Evolutionary conservation across 2,329 filamentous ascomycete genomes (phyloP).

Genomic region (Cladobotryum protrusum): DNA sequence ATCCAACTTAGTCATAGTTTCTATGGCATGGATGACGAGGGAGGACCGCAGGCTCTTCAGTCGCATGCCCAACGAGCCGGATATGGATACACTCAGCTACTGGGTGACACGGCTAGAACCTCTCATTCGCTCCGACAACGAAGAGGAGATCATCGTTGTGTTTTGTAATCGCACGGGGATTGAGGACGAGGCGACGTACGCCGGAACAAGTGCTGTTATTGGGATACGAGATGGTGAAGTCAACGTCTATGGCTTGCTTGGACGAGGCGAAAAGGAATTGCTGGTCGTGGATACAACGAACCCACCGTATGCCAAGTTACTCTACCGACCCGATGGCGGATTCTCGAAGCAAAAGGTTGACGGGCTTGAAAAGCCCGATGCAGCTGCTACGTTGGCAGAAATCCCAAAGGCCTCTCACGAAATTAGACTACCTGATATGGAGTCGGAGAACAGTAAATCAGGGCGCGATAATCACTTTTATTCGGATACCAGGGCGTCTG

Average conservation of each 20-base stretch:
- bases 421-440: too few species aligned
- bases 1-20: constrained; percentile 60
- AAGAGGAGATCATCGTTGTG: constrained; percentile 59
- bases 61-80: constrained; percentile 50
- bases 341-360: neutral
- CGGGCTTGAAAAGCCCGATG: neutral
- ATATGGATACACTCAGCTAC: constrained; percentile 67
- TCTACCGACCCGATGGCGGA: constrained; percentile 17
- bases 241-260: constrained; percentile 62
- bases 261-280: constrained; percentile 60
- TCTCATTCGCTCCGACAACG: constrained; percentile 43
- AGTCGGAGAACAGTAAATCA: too few species aligned
- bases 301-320: constrained; percentile 39
- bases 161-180: constrained; percentile 64
- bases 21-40: constrained; percentile 71
- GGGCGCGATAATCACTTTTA: neutral
- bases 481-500: too few species aligned
- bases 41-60: constrained; percentile 44
- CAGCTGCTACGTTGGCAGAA: neutral
- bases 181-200: constrained; percentile 62
- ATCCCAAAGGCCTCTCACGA: too few species aligned
- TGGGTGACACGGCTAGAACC: constrained; percentile 69
- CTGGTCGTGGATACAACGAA: constrained; percentile 59
- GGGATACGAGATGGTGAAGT: constrained; percentile 60
- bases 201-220: constrained; percentile 67